Base-by-base conservation (phyloP, 306 rosid species). In the Coriaria nepalensis region DNA sequence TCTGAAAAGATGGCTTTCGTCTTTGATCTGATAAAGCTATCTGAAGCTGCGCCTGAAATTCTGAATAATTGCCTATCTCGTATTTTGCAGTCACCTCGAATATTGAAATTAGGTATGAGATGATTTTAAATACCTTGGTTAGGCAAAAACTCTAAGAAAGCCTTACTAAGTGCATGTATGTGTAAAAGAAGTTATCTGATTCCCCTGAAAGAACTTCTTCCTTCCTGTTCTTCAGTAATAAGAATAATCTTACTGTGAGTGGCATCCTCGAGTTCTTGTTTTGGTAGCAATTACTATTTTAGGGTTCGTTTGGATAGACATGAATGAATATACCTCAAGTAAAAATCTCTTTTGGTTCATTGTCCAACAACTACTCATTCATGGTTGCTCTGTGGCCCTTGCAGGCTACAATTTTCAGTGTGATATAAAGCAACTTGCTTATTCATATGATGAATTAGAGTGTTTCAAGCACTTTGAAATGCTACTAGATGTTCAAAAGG, bases 331-430 rank as follows among this genome's bases (percentile, higher is more conserved):
- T 20, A 20, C 3, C 29, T 20, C 29, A 20, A 20, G 29, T 20
- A 20, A 20, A 20, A 20, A 20, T 20, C 29, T 20, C 29, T 20
- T 20, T 20, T 20, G 29, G 38, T 32, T 52, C 13, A 33, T 8
- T 50, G 35, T 44, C 5, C 29, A 15, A 32, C 40, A 35, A 35
- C n/a, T 20, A 55, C n/a, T 62, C 55, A 68, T 47, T 20, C 53
- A 33, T 50, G 50, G 42, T 37, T 74, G 36, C 43, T 49, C 43
- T 44, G 41, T 73, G 69, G 33, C 50, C 10, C 55, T 67, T 65
- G 65, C 76, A 92, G 98, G 96, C 34, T 92, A 92, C 67, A 92
- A 82, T 68, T 85, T 85, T 76, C 74, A 75, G 45, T 92, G 95
- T 56, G 96, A 90, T 63, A 73, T 68, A 52, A 81, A 65, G 74